Evolutionary conservation across 164 flowering plant species (phyloP).

Genomic region (Sextonia rubra): DNA sequence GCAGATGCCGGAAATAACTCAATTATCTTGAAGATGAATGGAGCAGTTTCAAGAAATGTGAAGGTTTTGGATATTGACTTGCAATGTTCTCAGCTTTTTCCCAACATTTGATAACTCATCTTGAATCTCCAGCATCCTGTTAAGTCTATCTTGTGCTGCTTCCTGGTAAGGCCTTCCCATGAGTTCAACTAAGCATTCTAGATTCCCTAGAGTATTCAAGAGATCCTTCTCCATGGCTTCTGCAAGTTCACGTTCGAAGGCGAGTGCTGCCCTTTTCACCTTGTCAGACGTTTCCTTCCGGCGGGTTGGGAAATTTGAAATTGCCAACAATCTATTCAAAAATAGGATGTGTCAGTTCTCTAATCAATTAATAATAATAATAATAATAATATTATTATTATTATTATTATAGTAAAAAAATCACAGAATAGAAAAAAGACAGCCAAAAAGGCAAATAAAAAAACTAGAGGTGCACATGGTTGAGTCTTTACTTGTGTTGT

Average conservation of each 20-base stretch:
- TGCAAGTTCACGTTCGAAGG: constrained; percentile 66
- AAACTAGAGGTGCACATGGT: background rate
- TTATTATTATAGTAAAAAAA: too few species aligned
- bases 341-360: constrained; percentile 6
- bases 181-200: constrained; percentile 42
- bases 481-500: background rate
- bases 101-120: constrained; percentile 35
- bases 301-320: constrained; percentile 69
- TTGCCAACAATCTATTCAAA: constrained; percentile 50
- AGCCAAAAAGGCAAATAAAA: background rate
- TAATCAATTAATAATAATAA: background rate
- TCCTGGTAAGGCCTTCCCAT: constrained; percentile 52
- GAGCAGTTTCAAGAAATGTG: constrained; percentile 34
- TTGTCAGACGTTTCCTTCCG: constrained; percentile 51
- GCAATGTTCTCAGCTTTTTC: constrained; percentile 35
- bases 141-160: constrained; percentile 45
- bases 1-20: background rate
- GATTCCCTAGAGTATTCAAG: constrained; percentile 23
- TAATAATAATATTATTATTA: too few species aligned
- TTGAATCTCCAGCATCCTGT: constrained; percentile 33
- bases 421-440: too few species aligned
- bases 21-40: background rate
- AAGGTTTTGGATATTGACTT: constrained; percentile 53
- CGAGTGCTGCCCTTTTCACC: constrained; percentile 66
- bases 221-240: constrained; percentile 82